Evolutionary conservation across 768 basidiomycete species (phyloP), one percentile per base, ranked within the genome.

Genomic region (Suillus plorans): DNA sequence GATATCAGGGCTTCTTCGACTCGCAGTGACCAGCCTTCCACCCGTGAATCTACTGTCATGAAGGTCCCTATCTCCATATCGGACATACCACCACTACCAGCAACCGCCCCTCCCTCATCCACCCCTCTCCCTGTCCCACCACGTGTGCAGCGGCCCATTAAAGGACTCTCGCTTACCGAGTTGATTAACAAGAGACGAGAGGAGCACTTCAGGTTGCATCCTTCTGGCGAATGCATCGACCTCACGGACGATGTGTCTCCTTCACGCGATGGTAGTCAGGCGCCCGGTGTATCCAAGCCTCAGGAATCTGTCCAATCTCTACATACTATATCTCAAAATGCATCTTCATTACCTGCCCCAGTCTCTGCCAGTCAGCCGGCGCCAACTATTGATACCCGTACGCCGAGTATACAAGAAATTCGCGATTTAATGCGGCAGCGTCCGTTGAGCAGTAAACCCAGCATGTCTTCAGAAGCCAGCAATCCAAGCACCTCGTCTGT

Each of bases 91-190:
- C 3, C 44, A 14, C 50, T 52, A 14, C 36, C 68, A 4, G 39
- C 68, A 9, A 61, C 63, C 13, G 70, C 39, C 10, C 41, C 5
- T 20, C 39, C 58, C 41, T 28, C 41, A 28, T 20, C 41, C 25
- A 1, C 50, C 1, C 69, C 65, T 14, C 31, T 68, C 37, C 72
- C 74, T 42, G 66, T 64, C 13, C 73, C 73, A 14, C 73, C 74
- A 5, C 73, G 71, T 37, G 8, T 69, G 1, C 73, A 71, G 16
- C 60, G 60, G 1, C 60, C 66, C 13, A 39, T 39, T 13, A 36
- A 66, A 37, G 66, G 68, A 3, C 63, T 70, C 65, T 65, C 73
- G 0, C 58, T 74, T 16, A 64, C 64, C 5, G 73, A 76, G 1
- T 61, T 31, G 22, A 65, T 74, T 31, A 75, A 76, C 31, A 60